These are phyloP conservation scores for Peterozyma toletana DNA, from an alignment of 805 yeast genomes.

Conservation along the genomic window DNA sequence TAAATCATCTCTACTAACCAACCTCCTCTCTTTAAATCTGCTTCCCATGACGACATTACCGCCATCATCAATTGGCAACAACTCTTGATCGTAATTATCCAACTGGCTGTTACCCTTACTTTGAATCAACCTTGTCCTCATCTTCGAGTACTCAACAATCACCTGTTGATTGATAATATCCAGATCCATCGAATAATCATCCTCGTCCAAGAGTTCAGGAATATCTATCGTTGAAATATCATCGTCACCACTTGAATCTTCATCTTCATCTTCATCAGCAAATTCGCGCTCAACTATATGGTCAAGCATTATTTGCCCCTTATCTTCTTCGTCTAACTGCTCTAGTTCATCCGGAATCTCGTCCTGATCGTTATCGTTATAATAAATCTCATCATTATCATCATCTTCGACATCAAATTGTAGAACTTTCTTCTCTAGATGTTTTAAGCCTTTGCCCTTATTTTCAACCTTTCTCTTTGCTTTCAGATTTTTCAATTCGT, in stretches of 20 bases:
- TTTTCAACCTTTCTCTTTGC: constrained; percentile 1
- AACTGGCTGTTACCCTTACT: constrained; percentile 33
- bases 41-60: constrained; percentile 58
- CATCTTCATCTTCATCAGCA: constrained; percentile 21
- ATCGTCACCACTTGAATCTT: constrained; percentile 10
- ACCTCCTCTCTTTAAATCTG: constrained; percentile 56
- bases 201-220: constrained; percentile 8
- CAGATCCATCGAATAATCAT: constrained; percentile 18
- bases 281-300: constrained; percentile 32
- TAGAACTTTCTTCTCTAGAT: constrained; percentile 3
- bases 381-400: constrained; percentile 19
- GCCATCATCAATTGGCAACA: constrained; percentile 61
- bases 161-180: constrained; percentile 41
- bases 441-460: constrained; percentile 5
- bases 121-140: constrained; percentile 44
- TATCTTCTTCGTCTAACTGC: constrained; percentile 27
- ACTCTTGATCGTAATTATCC: constrained; percentile 42
- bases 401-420: constrained; percentile 14
- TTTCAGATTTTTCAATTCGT: not conserved
- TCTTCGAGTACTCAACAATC: constrained; percentile 45
- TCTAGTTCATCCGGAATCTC: constrained; percentile 27
- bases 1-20: constrained; percentile 6
- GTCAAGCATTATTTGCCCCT: constrained; percentile 32
- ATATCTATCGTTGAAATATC: constrained; percentile 15
- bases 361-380: constrained; percentile 26